These are phyloP conservation scores for Phytophthora capsici DNA, from an alignment of 352 stramenopile species.

Conservation along the genomic window DNA sequence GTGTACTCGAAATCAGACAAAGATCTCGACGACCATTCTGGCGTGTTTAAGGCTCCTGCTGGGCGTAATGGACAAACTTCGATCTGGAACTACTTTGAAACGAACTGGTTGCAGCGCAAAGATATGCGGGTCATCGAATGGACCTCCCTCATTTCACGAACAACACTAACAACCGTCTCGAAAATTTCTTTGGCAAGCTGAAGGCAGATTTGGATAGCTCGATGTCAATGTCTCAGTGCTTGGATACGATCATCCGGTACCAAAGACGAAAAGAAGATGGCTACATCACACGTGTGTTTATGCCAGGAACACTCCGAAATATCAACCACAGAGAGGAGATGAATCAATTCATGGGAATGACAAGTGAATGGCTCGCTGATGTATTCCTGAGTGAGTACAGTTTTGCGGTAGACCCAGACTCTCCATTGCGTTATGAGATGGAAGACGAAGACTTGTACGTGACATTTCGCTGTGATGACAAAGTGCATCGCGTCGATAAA, in stretches of 20 bases:
- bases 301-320: neutral
- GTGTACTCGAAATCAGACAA: neutral
- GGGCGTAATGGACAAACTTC: neutral
- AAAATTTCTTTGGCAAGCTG: constrained; percentile 6
- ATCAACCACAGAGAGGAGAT: neutral
- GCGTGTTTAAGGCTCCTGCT: constrained; percentile 2
- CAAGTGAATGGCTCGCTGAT: neutral
- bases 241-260: neutral
- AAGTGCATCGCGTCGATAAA: neutral
- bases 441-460: neutral
- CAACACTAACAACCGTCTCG: constrained; percentile 5
- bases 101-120: neutral
- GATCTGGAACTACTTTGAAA: constrained; percentile 3
- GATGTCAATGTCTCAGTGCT: constrained; percentile 3
- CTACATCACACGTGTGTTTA: neutral
- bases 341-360: neutral
- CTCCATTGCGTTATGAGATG: neutral
- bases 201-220: constrained; percentile 5
- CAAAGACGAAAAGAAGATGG: neutral
- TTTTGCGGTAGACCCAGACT: neutral
- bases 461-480: neutral
- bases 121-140: constrained; percentile 2
- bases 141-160: neutral
- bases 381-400: neutral
- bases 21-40: neutral